Percentiles rank a stretch among this genome's conserved stretches.
Evolutionary conservation across 2,329 filamentous ascomycete genomes (phyloP).

Genomic region (Colletotrichum lupini): DNA sequence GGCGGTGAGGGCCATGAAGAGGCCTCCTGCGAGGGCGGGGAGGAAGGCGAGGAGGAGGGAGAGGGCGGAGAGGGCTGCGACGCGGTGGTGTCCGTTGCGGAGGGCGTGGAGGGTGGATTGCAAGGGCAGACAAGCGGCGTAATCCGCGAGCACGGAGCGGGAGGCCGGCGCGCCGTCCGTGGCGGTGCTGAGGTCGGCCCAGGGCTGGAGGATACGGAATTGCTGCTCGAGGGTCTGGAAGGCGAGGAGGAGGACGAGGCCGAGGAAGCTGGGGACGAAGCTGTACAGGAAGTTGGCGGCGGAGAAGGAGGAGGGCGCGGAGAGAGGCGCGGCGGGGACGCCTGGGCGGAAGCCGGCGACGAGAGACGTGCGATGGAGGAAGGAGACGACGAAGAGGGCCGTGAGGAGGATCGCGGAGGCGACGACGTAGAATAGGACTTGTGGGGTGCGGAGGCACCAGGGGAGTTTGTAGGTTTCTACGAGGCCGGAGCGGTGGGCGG

Average conservation of each 20-base stretch:
- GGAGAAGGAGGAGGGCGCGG: conserved; percentile 74
- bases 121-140: conserved; percentile 73
- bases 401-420: conserved; percentile 70
- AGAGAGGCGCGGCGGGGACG: conserved; percentile 68
- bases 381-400: conserved; percentile 82
- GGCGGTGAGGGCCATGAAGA: conserved; percentile 78
- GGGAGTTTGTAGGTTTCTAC: conserved; percentile 70
- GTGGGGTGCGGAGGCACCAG: conserved; percentile 77
- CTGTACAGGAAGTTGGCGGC: conserved; percentile 89
- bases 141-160: conserved; percentile 75
- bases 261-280: conserved; percentile 77
- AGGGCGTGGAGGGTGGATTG: conserved; percentile 68
- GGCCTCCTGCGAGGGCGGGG: conserved; percentile 74
- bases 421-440: conserved; percentile 74
- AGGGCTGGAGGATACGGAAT: conserved; percentile 75
- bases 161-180: conserved; percentile 70
- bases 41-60: conserved; percentile 70
- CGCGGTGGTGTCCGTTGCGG: conserved; percentile 71
- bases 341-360: conserved; percentile 77
- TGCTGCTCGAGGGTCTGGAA: conserved; percentile 75
- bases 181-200: conserved; percentile 68
- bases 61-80: conserved; percentile 70
- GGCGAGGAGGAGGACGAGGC: conserved; percentile 73
- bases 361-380: conserved; percentile 75
- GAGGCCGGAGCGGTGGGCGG: conserved; percentile 45